Conservation (phyloP, 2,329 filamentous ascomycete genomes). For the Scytalidium sp. region DNA sequence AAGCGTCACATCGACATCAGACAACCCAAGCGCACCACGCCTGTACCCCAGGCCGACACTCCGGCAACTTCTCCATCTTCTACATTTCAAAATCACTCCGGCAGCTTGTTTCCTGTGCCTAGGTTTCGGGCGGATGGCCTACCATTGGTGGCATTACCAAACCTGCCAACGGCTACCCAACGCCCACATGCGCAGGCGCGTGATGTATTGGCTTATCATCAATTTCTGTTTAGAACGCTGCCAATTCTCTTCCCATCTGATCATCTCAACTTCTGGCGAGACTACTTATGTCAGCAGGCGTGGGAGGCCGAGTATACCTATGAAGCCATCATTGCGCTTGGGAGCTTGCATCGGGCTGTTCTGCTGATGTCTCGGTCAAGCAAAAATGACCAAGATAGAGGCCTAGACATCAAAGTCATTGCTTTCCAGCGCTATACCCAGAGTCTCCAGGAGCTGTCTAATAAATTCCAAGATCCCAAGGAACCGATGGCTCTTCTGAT, state of each 20-base stretch:
- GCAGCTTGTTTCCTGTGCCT: neutral
- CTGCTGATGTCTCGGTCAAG: constrained; percentile 12
- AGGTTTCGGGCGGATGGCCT: neutral
- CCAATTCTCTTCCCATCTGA: constrained; percentile 13
- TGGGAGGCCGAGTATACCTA: constrained; percentile 20
- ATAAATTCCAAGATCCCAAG: neutral
- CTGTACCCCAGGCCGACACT: too few species aligned
- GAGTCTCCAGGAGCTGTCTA: constrained; percentile 12
- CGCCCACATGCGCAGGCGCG: constrained; percentile 18
- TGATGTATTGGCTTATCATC: constrained; percentile 18
- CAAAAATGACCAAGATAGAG: constrained; percentile 10
- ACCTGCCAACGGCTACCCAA: constrained; percentile 15
- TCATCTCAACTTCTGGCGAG: constrained; percentile 15
- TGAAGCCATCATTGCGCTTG: constrained; percentile 17
- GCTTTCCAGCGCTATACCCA: constrained; percentile 15
- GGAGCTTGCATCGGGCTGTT: constrained; percentile 16
- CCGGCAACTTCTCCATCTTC: neutral
- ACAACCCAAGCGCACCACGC: constrained; percentile 1
- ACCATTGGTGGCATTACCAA: constrained; percentile 5
- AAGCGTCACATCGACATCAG: constrained; percentile 13
- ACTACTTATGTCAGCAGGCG: constrained; percentile 16
- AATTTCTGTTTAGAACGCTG: constrained; percentile 17
- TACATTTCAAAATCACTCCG: neutral
- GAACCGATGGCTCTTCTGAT: neutral
- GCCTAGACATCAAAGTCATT: constrained; percentile 15